Evolutionary conservation across 2,329 filamentous ascomycete species (phyloP), one percentile per base, ranked within the genome.

Genomic region (Diatrype stigma): DNA sequence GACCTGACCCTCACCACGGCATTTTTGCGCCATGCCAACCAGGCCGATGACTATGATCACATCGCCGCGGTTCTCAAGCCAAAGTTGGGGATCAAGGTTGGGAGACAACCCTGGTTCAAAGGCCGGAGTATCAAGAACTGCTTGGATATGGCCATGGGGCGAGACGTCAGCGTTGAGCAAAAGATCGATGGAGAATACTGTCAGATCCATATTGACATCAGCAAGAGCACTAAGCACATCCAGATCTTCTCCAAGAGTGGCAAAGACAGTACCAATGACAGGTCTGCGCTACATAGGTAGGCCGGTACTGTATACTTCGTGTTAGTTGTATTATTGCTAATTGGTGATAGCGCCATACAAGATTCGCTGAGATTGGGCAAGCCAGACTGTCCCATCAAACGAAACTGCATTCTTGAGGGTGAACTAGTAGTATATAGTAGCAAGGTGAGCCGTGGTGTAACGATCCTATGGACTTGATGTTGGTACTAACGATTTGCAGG

Each of bases 131-230:
- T 93, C 59, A 85, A 90, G 52, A 81, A 94, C 63, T 93, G 88
- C 63, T 68, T 89, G 19, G 75, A 83, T 17, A 81, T 93, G 73
- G 73, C 79, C 2, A 76, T 73, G 4, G 74, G 76, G 0, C 73
- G 79, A 16, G 79, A 71, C 12, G 82, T 92, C 80, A 89, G 86
- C 51, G 78, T 90, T 22, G 90, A 96, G 66, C 77, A 85, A 47
- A 96, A 96, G 64, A 82, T 95, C 54, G 90, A 96, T 60, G 90
- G 89, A 12, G 91, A 96, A 67, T 96, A 94, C 58, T 95, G 89
- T 59, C 91, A 96, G 66, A 83, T 96, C 28, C 91, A 96, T 61
- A 73, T 96, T 37, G 84, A 95, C 62, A 71, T 89, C 6, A 72
- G 73, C 8, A 82, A 79, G 46, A 71, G 71, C 16, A 64, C 51